phyloP scores from a whole-genome alignment of 129 eudicot species.

The Pittosporum tobira region DNA sequence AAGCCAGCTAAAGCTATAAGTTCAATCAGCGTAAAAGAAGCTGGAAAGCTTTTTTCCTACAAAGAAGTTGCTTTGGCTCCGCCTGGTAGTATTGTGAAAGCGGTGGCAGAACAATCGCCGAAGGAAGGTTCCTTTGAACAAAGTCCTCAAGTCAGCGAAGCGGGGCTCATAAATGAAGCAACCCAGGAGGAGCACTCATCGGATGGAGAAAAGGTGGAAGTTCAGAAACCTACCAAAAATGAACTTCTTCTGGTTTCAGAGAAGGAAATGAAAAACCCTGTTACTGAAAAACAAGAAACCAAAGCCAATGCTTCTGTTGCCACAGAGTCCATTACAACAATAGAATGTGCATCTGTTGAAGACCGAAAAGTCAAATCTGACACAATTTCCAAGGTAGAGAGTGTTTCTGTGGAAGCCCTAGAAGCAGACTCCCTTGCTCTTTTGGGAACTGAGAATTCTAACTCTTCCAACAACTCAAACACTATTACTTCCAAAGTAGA shows the following conservation, averaged over 20 bases:
- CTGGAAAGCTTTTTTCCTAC: constrained; percentile 87
- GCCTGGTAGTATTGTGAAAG: constrained; percentile 89
- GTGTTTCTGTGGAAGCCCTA: constrained; percentile 7
- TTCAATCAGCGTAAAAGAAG: constrained; percentile 56
- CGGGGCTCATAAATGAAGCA: constrained; percentile 18
- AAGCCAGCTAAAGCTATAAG: constrained; percentile 44
- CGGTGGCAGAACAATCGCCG: constrained; percentile 59
- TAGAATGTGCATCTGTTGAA: constrained; percentile 7
- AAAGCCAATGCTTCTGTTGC: constrained; percentile 2
- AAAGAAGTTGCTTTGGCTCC: constrained; percentile 96
- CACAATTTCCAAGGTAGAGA: constrained; percentile 9
- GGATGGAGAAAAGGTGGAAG: constrained; percentile 17
- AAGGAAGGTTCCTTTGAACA: constrained; percentile 35
- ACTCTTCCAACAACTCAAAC: constrained; percentile 22
- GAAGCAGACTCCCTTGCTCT: not conserved
- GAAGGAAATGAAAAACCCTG: constrained; percentile 13
- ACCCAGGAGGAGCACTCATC: constrained; percentile 3
- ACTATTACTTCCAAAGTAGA: constrained; percentile 11
- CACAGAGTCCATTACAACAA: constrained; percentile 1
- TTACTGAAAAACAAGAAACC: constrained; percentile 14
- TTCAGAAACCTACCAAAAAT: constrained; percentile 20
- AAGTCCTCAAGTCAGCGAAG: constrained; percentile 18
- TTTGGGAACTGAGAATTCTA: constrained; percentile 15
- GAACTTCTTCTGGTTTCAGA: constrained; percentile 21
- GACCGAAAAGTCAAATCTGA: constrained; percentile 11